Evolutionary conservation across 2,329 filamentous ascomycete species (phyloP).

Genomic region (Fusarium sp.): DNA sequence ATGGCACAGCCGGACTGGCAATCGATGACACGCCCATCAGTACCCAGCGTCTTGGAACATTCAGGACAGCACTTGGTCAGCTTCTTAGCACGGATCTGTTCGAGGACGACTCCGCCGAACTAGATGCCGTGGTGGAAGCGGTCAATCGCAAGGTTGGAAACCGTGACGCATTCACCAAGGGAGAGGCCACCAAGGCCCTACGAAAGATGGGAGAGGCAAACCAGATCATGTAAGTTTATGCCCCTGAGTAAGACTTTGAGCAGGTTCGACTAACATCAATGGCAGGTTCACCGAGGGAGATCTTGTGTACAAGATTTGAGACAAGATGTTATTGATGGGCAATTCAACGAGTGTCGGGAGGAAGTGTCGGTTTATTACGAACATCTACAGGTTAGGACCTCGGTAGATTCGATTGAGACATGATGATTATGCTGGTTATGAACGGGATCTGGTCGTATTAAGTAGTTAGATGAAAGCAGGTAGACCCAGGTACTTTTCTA

Average conservation of each 20-base stretch:
- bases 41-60: slow-evolving; percentile 73
- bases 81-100: slow-evolving; percentile 88
- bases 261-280: slow-evolving; percentile 32
- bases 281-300: slow-evolving; percentile 70
- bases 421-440: slow-evolving; percentile 13
- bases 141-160: slow-evolving; percentile 79
- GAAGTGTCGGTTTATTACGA: slow-evolving; percentile 1
- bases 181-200: slow-evolving; percentile 82
- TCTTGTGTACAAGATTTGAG: slow-evolving; percentile 76
- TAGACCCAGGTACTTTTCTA: slow-evolving; percentile 20
- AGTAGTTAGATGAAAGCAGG: slow-evolving; percentile 15
- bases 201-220: slow-evolving; percentile 84
- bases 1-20: slow-evolving; percentile 55
- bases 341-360: slow-evolving; percentile 20
- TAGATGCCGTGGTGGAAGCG: slow-evolving; percentile 79
- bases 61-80: slow-evolving; percentile 85
- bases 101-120: slow-evolving; percentile 82
- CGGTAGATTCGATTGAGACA: slow-evolving; percentile 3
- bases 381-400: slow-evolving; percentile 1
- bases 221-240: slow-evolving; percentile 84
- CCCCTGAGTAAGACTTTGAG: neutral
- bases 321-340: neutral
- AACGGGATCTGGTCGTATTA: neutral
- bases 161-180: slow-evolving; percentile 69
- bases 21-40: slow-evolving; percentile 65